Base-by-base conservation (phyloP, 2,329 filamentous ascomycete species). In the Pseudogymnoascus sp. region DNA sequence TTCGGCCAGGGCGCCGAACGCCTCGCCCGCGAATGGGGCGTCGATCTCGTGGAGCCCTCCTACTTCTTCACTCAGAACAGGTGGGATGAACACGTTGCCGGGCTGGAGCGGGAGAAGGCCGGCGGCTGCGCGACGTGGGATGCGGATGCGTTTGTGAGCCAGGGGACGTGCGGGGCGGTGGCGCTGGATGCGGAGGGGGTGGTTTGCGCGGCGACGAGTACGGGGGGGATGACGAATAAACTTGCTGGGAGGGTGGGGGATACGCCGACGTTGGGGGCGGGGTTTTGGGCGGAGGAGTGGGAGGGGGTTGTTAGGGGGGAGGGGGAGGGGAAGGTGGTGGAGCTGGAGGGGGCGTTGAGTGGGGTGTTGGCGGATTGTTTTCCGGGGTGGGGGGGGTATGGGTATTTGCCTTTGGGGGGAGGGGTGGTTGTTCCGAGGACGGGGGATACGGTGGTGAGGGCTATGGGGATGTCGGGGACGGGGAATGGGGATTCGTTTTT, bases 401-500 rank as follows among this genome's bases (percentile, higher is more conserved):
- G 38, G 38, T 42, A 21, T 21, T 57, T 31, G 21, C 35, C 50
- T 33, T 42, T 53, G 35, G 2, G 26, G 19, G 15, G n/a, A n/a
- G 15, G 26, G 7, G 63, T 35, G 15, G 15, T 35, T 2, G 33
- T n/a, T 5, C 36, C 36, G 65, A 63, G 2, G 17, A 5, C 65
- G 42, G 64, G 66, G 4, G 68, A 69, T 59, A 65, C 63, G 47
- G 63, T 69, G 0, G 66, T 71, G 21, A 65, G 72, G 15, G 67
- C 69, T 1, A 69, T 84, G 71, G 90, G 82, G 0, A 78, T 91
- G 9, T 93, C 89, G 0, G 89, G 90, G 0, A 93, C 91, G 0
- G 93, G 92, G 0, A 96, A 96, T 69, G 92, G 93, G 0, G 92
- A 96, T 75, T 91, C 89, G 0, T 96, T 96, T 73, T 80, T 96